These are phyloP conservation scores for Candida sanyiensis DNA, from an alignment of 805 yeast species.

Conservation along the genomic window DNA sequence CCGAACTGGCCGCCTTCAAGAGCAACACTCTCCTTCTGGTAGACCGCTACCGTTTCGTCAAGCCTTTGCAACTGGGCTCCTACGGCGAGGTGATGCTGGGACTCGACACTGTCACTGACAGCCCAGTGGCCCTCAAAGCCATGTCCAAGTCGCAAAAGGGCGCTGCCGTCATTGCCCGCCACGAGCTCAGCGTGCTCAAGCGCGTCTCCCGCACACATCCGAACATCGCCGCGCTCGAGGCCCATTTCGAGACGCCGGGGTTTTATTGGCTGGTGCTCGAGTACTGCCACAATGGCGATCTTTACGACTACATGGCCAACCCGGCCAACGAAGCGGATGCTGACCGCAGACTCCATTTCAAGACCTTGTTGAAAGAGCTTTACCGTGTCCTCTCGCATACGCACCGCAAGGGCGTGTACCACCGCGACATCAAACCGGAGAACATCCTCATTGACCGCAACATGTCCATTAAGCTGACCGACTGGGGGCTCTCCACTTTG, in stretches of 20 bases:
- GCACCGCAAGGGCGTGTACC: slow-evolving; percentile 56
- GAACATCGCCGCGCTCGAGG: slow-evolving; percentile 53
- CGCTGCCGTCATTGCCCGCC: slow-evolving; percentile 41
- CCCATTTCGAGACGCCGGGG: slow-evolving; percentile 48
- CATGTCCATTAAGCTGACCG: slow-evolving; percentile 58
- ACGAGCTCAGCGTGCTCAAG: slow-evolving; percentile 42
- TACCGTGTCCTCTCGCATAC: slow-evolving; percentile 46
- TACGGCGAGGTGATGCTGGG: slow-evolving; percentile 59
- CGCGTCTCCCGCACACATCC: slow-evolving; percentile 30
- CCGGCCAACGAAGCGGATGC: slow-evolving; percentile 18
- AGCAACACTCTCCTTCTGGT: not conserved
- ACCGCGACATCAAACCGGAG: slow-evolving; percentile 72
- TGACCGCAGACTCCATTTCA: slow-evolving; percentile 28
- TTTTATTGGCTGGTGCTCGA: slow-evolving; percentile 57
- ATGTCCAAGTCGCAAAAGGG: slow-evolving; percentile 40
- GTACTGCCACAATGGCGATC: slow-evolving; percentile 60
- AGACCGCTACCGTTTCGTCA: slow-evolving; percentile 7
- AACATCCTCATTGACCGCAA: slow-evolving; percentile 49
- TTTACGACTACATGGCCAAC: slow-evolving; percentile 46
- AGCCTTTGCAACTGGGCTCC: slow-evolving; percentile 37
- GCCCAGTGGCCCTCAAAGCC: slow-evolving; percentile 49
- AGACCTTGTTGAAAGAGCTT: slow-evolving; percentile 42
- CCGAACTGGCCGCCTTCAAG: slow-evolving; percentile 10
- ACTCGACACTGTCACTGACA: slow-evolving; percentile 26
- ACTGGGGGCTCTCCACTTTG: slow-evolving; percentile 64